A percentile compares a stretch with the other conserved stretches of the same genome.
Evolutionary conservation across 495 filamentous ascomycete species (phyloP).

Genomic region (Aspergillus cavernicola): DNA sequence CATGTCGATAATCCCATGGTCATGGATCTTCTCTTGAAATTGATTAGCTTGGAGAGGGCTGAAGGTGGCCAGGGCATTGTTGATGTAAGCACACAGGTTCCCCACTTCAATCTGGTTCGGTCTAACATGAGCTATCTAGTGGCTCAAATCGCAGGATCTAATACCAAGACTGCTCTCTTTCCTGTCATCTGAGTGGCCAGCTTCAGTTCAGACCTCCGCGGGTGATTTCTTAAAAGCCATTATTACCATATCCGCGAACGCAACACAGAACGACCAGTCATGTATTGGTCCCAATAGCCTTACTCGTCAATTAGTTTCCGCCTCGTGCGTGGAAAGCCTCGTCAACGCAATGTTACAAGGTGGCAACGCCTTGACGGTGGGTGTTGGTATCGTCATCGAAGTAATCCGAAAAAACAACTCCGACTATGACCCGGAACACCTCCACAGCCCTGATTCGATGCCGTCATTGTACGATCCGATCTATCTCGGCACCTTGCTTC

Average conservation of each 20-base stretch:
- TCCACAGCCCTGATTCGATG: slow-evolving; percentile 67
- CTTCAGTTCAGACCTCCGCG: slow-evolving; percentile 90
- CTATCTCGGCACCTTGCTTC: slow-evolving; percentile 89
- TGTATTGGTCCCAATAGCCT: slow-evolving; percentile 98
- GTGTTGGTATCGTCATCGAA: slow-evolving; percentile 96
- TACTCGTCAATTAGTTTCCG: slow-evolving; percentile 92
- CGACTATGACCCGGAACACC: slow-evolving; percentile 91
- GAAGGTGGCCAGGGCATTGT: slow-evolving; percentile 91
- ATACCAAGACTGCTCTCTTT: slow-evolving; percentile 86
- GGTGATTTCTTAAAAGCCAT: slow-evolving; percentile 99
- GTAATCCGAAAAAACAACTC: slow-evolving; percentile 99
- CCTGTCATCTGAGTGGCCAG: slow-evolving; percentile 73
- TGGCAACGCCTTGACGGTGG: slow-evolving; percentile 92
- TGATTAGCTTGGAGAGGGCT: slow-evolving; percentile 92
- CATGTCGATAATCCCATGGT: slow-evolving; percentile 98
- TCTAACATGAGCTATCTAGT: slow-evolving; percentile 51
- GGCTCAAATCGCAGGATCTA: slow-evolving; percentile 88
- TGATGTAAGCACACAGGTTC: slow-evolving; percentile 60
- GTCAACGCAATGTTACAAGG: slow-evolving; percentile 89
- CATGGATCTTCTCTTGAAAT: slow-evolving; percentile 96
- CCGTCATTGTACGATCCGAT: slow-evolving; percentile 91
- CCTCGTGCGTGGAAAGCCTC: slow-evolving; percentile 72
- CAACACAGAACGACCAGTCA: slow-evolving; percentile 93
- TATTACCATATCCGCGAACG: slow-evolving; percentile 97
- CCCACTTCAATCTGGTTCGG: not conserved